Evolutionary conservation across 331 rosid species (phyloP).

Genomic region (Malus hybrid): DNA sequence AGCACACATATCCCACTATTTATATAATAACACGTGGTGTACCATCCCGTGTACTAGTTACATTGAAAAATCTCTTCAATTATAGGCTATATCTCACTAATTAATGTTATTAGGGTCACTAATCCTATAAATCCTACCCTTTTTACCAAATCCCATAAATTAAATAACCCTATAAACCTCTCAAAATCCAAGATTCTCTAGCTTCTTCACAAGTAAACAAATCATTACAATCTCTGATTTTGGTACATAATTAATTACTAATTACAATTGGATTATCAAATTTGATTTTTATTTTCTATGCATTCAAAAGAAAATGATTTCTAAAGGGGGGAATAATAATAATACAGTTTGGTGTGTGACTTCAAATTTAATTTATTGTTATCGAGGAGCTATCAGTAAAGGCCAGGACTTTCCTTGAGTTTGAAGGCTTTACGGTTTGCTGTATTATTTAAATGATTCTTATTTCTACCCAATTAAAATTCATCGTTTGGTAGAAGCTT

Average conservation of each 20-base stretch:
- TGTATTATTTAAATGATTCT: background rate
- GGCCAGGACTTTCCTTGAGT: conserved; percentile 42
- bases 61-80: background rate
- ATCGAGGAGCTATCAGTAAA: conserved; percentile 30
- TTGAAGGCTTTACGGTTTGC: conserved; percentile 32
- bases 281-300: background rate
- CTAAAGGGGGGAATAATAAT: background rate
- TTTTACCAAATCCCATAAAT: background rate
- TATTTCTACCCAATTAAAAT: background rate
- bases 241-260: background rate
- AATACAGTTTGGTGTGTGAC: conserved; percentile 27
- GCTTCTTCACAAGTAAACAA: background rate
- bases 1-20: too few relatives aligned
- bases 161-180: background rate
- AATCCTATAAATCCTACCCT: background rate
- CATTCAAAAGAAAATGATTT: background rate
- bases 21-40: too few relatives aligned
- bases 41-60: too few relatives aligned
- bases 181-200: background rate
- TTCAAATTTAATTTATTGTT: conserved; percentile 27
- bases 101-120: background rate
- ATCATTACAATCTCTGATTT: background rate
- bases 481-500: conserved; percentile 35
- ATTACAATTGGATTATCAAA: background rate
- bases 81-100: background rate